Conservation (phyloP, 805 yeast species). For the Teunomyces panamensis region DNA sequence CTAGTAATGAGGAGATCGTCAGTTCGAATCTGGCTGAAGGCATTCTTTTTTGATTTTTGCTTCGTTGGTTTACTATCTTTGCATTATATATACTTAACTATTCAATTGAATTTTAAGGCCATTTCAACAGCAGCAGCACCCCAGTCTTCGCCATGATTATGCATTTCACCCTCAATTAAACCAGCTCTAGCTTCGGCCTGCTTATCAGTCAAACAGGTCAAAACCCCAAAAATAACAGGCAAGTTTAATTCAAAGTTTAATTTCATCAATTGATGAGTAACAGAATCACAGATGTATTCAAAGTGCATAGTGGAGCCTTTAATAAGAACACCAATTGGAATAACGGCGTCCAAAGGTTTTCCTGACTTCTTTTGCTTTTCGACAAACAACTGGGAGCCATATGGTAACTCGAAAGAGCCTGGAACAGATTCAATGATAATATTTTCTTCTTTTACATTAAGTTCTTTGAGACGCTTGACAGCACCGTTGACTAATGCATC, state of each 20-base stretch:
- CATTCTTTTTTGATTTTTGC: not conserved
- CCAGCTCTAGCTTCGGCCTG: constrained; percentile 96
- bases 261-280: constrained; percentile 79
- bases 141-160: constrained; percentile 98
- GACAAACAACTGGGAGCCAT: constrained; percentile 58
- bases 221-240: constrained; percentile 91
- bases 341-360: constrained; percentile 71
- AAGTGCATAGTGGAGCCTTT: constrained; percentile 98
- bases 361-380: constrained; percentile 42
- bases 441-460: constrained; percentile 75
- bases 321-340: constrained; percentile 91
- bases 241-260: constrained; percentile 64
- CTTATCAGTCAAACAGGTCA: constrained; percentile 90
- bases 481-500: constrained; percentile 81
- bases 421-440: constrained; percentile 86
- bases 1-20: constrained; percentile 13
- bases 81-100: not conserved
- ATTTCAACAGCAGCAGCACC: constrained; percentile 98
- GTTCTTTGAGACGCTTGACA: constrained; percentile 48
- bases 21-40: constrained; percentile 12
- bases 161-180: constrained; percentile 66
- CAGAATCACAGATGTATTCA: constrained; percentile 92
- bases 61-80: too few species aligned
- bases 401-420: constrained; percentile 93
- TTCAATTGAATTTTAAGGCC: constrained; percentile 41